These are phyloP conservation scores for Poa annua DNA, from an alignment of 176 grass and related monocot genomes.

Conservation along the genomic window DNA sequence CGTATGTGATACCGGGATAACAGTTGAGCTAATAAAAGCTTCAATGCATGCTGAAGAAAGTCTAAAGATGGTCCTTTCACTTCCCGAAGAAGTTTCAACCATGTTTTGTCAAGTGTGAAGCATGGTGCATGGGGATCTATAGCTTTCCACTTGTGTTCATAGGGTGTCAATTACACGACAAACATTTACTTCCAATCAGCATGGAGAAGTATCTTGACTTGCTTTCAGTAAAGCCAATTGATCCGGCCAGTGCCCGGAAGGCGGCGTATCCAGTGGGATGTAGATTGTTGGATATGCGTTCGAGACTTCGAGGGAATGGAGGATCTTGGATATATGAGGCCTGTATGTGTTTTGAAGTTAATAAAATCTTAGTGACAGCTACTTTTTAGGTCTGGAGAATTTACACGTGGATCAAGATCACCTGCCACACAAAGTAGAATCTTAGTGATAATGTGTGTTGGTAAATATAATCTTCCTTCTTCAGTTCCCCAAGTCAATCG, in stretches of 20 bases:
- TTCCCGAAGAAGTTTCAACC: slow-evolving; percentile 10
- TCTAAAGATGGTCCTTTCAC: not conserved
- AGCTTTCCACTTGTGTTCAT: slow-evolving; percentile 8
- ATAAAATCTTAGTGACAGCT: slow-evolving; percentile 3
- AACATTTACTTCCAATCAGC: not conserved
- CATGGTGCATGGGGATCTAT: not conserved
- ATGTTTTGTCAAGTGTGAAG: too few species aligned
- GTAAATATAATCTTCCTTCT: not conserved
- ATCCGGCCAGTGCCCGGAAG: not conserved
- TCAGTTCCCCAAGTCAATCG: not conserved
- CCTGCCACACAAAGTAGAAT: slow-evolving; percentile 30
- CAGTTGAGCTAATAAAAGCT: not conserved
- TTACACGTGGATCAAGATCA: slow-evolving; percentile 40
- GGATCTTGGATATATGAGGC: too few species aligned
- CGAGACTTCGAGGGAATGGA: too few species aligned
- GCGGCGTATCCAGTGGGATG: too few species aligned
- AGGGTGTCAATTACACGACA: not conserved
- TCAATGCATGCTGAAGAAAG: slow-evolving; percentile 4
- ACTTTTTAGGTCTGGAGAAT: slow-evolving; percentile 51
- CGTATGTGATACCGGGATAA: slow-evolving; percentile 5
- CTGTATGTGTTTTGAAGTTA: not conserved
- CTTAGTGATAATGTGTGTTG: not conserved
- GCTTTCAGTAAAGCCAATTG: slow-evolving; percentile 11
- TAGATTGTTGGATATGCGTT: too few species aligned
- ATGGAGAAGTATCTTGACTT: not conserved